These are phyloP conservation scores for Mycena sanguinolenta DNA, from an alignment of 768 basidiomycete genomes.

Conservation along the genomic window DNA sequence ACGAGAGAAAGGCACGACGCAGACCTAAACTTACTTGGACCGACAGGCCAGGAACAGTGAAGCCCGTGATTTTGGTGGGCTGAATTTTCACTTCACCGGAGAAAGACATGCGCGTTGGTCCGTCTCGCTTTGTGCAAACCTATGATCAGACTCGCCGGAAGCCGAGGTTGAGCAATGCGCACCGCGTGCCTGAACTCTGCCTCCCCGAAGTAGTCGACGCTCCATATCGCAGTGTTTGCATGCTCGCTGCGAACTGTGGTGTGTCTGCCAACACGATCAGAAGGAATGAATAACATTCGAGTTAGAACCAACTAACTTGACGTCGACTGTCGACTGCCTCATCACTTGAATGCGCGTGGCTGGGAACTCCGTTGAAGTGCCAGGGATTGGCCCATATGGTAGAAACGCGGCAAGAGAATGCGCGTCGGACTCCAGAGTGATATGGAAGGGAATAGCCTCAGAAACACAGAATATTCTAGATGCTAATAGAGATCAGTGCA, in stretches of 20 bases:
- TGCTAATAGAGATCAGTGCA: constrained; percentile 55
- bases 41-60: constrained; percentile 73
- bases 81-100: constrained; percentile 70
- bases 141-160: not conserved
- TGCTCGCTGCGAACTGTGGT: constrained; percentile 51
- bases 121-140: constrained; percentile 62
- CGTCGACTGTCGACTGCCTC: constrained; percentile 78
- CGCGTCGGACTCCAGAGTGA: constrained; percentile 69
- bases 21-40: constrained; percentile 65
- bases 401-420: constrained; percentile 71
- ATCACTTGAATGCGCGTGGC: constrained; percentile 71
- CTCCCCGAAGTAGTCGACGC: constrained; percentile 72
- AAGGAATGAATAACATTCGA: not conserved
- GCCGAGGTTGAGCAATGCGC: constrained; percentile 22
- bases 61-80: constrained; percentile 66
- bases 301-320: constrained; percentile 52
- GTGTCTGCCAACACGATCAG: constrained; percentile 53
- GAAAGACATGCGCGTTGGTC: constrained; percentile 70
- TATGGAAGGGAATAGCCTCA: constrained; percentile 75
- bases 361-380: constrained; percentile 43
- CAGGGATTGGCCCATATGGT: constrained; percentile 65
- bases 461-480: constrained; percentile 70
- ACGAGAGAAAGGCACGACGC: not conserved
- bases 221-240: constrained; percentile 81
- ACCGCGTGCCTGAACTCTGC: constrained; percentile 70